A percentile compares a stretch with the other conserved stretches of the same genome.
phyloP scores from a whole-genome alignment of 2,329 filamentous ascomycete genomes.

The Corynespora cassiicola region DNA sequence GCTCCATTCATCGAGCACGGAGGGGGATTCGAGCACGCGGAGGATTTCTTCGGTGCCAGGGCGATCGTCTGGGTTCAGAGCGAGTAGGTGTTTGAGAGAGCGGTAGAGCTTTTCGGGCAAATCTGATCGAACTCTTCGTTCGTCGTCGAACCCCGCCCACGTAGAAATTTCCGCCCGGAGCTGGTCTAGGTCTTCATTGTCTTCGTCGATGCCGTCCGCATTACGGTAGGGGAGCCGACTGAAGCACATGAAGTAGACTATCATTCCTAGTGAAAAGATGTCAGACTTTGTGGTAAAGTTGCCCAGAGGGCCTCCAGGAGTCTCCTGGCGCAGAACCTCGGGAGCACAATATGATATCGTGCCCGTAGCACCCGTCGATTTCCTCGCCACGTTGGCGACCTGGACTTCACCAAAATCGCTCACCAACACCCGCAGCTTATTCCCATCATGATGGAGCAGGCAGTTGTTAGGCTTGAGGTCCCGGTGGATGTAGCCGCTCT shows the following conservation, averaged over 20 bases:
- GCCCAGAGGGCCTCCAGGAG: conserved; percentile 72
- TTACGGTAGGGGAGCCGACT: conserved; percentile 83
- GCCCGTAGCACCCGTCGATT: conserved; percentile 90
- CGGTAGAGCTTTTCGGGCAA: conserved; percentile 86
- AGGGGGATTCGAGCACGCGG: conserved; percentile 73
- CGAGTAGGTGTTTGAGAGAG: conserved; percentile 80
- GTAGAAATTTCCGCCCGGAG: conserved; percentile 83
- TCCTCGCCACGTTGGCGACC: conserved; percentile 78
- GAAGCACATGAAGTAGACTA: conserved; percentile 98
- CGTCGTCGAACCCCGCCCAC: conserved; percentile 87
- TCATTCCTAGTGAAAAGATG: conserved; percentile 98
- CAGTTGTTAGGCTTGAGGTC: conserved; percentile 98
- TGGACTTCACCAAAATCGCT: conserved; percentile 99
- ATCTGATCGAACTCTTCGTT: conserved; percentile 76
- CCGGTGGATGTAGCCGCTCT: conserved; percentile 91
- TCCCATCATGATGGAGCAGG: conserved; percentile 78
- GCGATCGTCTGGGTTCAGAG: conserved; percentile 75
- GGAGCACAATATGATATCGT: conserved; percentile 98
- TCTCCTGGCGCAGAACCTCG: conserved; percentile 78
- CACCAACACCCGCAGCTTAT: conserved; percentile 79
- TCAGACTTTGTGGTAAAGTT: conserved; percentile 98
- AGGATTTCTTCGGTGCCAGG: conserved; percentile 89
- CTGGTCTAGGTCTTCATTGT: conserved; percentile 87
- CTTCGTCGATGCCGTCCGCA: conserved; percentile 85
- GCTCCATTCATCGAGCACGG: conserved; percentile 54